phyloP scores from a whole-genome alignment of 2,329 filamentous ascomycete species.

The Aspergillus puulaauensis region DNA sequence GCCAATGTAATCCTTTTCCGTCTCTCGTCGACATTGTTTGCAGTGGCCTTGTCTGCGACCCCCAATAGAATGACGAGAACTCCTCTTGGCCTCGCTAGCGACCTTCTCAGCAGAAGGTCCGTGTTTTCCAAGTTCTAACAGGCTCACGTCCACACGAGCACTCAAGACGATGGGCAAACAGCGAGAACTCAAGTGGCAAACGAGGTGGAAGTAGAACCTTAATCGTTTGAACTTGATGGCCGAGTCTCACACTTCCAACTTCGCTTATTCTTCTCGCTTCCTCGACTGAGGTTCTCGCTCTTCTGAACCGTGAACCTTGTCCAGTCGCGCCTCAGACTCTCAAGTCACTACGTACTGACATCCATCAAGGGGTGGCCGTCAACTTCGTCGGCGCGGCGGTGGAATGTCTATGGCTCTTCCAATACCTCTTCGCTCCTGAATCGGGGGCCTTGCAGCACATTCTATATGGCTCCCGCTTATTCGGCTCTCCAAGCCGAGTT shows the following conservation, averaged over 20 bases:
- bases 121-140: conserved; percentile 13
- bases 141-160: conserved; percentile 13
- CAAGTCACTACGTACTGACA: background rate
- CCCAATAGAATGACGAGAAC: background rate
- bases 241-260: background rate
- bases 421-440: background rate
- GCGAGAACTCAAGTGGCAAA: conserved; percentile 6
- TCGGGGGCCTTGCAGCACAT: background rate
- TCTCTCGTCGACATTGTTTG: background rate
- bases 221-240: background rate
- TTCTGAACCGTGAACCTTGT: background rate
- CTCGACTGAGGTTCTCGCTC: background rate
- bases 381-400: background rate
- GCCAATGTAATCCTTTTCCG: background rate
- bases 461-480: background rate
- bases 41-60: conserved; percentile 1
- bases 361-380: background rate
- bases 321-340: background rate
- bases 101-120: conserved; percentile 12
- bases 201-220: background rate
- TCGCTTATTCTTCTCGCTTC: background rate
- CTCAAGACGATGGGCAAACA: conserved; percentile 3
- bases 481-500: background rate
- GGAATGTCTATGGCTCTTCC: background rate
- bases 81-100: conserved; percentile 1